Conservation (phyloP, 495 filamentous ascomycete genomes). For the Neurospora sp. region DNA sequence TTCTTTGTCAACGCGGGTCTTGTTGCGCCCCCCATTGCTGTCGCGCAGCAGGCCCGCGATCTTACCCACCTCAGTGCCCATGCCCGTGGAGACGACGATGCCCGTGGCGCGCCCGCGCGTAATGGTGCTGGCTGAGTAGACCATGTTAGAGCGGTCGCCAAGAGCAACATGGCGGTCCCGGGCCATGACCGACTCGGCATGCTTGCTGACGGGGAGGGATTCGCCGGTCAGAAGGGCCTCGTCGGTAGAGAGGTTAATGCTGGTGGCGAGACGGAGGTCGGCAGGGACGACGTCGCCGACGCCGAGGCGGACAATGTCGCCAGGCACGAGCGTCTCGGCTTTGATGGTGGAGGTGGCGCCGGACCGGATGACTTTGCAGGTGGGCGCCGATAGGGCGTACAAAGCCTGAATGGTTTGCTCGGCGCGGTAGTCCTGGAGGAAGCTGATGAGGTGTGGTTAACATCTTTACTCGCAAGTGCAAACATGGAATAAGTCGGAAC, state of each 20-base stretch:
- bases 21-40: conserved; percentile 35
- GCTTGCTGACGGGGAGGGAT: conserved; percentile 41
- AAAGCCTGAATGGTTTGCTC: conserved; percentile 81
- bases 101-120: conserved; percentile 57
- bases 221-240: conserved; percentile 53
- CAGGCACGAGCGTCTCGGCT: conserved; percentile 58
- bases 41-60: conserved; percentile 58
- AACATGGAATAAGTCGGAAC: background rate
- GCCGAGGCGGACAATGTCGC: conserved; percentile 68
- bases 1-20: conserved; percentile 12
- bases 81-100: conserved; percentile 58
- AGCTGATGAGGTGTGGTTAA: conserved; percentile 28
- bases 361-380: conserved; percentile 64
- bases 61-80: conserved; percentile 72
- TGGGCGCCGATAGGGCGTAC: conserved; percentile 65
- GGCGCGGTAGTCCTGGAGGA: conserved; percentile 76
- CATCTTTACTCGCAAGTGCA: background rate
- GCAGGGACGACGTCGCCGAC: conserved; percentile 77
- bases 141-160: conserved; percentile 60
- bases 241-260: conserved; percentile 53
- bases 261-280: conserved; percentile 62
- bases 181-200: conserved; percentile 20
- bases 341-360: conserved; percentile 53
- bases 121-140: conserved; percentile 56
- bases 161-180: conserved; percentile 39